phyloP scores from a whole-genome alignment of 306 rosid genomes.

The Cucumis melo region DNA sequence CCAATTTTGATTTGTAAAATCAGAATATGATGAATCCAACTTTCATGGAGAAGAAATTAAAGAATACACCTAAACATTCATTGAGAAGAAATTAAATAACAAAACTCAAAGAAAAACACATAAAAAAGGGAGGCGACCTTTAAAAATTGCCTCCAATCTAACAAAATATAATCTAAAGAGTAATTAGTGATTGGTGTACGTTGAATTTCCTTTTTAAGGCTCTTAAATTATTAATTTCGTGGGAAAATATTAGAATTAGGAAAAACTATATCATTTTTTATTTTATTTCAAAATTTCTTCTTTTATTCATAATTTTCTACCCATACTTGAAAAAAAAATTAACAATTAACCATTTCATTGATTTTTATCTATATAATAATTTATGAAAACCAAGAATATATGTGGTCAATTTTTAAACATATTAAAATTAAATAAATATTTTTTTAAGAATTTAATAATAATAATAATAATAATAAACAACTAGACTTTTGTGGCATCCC shows the following conservation, averaged over 20 bases:
- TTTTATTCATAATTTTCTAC: neutral
- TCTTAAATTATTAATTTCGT: neutral
- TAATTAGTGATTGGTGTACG: neutral
- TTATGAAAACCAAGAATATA: neutral
- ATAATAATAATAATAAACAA: neutral
- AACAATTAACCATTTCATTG: neutral
- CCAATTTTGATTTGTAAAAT: too few species aligned
- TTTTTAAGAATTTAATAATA: neutral
- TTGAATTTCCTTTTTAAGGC: neutral
- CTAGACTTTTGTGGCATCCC: too few species aligned
- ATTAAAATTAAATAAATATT: too few species aligned
- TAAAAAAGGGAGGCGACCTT: too few species aligned
- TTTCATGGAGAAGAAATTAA: too few species aligned
- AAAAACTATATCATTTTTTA: neutral
- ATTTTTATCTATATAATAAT: neutral
- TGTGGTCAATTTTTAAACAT: neutral
- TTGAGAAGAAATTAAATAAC: too few species aligned
- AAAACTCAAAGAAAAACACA: too few species aligned
- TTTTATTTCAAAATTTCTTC: neutral
- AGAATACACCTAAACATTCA: too few species aligned
- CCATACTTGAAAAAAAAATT: neutral
- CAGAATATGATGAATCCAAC: too few species aligned
- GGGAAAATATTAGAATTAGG: neutral
- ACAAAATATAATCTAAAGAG: too few species aligned
- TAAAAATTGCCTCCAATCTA: too few species aligned